Conservation (phyloP, 257 asterid genomes). For the Fraxinus excelsior region DNA sequence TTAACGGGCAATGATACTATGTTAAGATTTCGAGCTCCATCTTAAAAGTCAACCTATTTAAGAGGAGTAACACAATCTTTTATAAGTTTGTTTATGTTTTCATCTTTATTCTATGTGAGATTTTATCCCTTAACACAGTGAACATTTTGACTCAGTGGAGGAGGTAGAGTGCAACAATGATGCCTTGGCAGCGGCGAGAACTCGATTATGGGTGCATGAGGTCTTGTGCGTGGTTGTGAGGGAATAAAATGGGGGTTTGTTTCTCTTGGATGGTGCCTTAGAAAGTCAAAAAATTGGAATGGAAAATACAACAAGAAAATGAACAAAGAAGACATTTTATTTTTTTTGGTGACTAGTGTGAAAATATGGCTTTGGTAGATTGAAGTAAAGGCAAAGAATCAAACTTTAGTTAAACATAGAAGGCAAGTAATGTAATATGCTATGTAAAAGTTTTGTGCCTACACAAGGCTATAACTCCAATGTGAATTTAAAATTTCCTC, state of each 20-base stretch:
- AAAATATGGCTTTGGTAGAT: neutral
- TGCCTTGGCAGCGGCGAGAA: neutral
- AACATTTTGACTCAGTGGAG: neutral
- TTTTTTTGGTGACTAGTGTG: too few relatives aligned
- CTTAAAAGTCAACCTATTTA: too few relatives aligned
- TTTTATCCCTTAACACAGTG: too few relatives aligned
- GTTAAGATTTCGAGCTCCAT: too few relatives aligned
- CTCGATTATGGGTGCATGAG: neutral
- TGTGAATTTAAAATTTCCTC: neutral
- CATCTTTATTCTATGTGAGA: too few relatives aligned
- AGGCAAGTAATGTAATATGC: constrained; percentile 43
- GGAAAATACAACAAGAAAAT: constrained; percentile 9
- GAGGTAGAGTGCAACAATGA: neutral
- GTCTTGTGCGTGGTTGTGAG: constrained; percentile 14
- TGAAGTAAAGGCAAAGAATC: constrained; percentile 37
- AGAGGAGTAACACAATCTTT: too few relatives aligned
- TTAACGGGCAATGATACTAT: too few relatives aligned
- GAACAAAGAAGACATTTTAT: neutral
- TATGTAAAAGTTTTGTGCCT: constrained; percentile 16
- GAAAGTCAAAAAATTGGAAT: neutral
- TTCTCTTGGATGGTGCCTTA: constrained; percentile 32
- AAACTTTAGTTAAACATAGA: constrained; percentile 33
- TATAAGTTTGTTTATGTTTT: too few relatives aligned
- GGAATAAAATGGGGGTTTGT: constrained; percentile 46
- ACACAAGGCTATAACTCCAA: neutral